These are phyloP conservation scores for Rhizoclosmatium sp. DNA, from an alignment of 192 early-diverging fungal species.

Conservation along the genomic window DNA sequence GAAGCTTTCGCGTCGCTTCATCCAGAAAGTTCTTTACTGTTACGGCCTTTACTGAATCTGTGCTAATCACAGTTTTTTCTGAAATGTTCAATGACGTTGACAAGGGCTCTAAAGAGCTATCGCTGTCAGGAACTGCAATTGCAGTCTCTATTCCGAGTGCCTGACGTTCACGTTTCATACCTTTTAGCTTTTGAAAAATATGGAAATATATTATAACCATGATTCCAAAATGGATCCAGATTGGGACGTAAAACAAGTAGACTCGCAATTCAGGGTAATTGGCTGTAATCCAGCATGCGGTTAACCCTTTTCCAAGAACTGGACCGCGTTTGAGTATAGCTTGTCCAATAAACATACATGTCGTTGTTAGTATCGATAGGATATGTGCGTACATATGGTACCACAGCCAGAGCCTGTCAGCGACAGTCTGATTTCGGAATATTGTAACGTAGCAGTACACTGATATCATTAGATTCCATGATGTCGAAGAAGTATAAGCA, in stretches of 20 bases:
- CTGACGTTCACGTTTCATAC: neutral
- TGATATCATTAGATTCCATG: slow-evolving; percentile 18
- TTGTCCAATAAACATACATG: neutral
- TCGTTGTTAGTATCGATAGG: neutral
- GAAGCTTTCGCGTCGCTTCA: neutral
- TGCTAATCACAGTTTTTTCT: neutral
- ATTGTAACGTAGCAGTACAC: slow-evolving; percentile 13
- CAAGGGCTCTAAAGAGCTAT: neutral
- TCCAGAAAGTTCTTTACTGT: no score
- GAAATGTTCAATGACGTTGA: neutral
- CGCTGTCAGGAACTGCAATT: neutral
- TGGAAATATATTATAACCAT: neutral
- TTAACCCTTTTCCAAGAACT: slow-evolving; percentile 4
- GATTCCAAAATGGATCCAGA: slow-evolving; percentile 17
- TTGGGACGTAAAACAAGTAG: slow-evolving; percentile 8
- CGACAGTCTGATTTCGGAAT: neutral
- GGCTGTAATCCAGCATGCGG: slow-evolving; percentile 18
- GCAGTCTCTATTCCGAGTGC: neutral
- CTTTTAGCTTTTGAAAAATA: neutral
- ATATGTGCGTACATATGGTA: neutral
- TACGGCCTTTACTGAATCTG: neutral
- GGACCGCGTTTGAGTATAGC: neutral
- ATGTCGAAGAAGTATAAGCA: neutral
- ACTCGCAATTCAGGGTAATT: slow-evolving; percentile 7
- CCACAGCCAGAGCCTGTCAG: neutral